Conservation (phyloP, 2,329 filamentous ascomycete species). For the Mollisiaceae sp. region DNA sequence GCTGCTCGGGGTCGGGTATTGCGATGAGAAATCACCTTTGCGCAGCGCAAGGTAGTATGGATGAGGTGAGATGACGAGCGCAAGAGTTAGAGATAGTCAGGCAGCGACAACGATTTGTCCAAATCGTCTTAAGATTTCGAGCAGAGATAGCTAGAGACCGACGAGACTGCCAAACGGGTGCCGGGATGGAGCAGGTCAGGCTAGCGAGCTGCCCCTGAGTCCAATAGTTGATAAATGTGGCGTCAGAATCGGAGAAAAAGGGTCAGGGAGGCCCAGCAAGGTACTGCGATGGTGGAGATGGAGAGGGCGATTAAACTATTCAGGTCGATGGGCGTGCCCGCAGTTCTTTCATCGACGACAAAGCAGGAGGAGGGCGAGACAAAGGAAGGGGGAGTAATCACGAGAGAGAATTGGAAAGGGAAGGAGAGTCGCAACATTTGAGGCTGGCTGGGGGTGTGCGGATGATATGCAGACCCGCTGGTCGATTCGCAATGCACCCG, state of each 20-base stretch:
- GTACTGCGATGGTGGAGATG: neutral
- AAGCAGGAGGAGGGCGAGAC: neutral
- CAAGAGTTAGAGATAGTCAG: neutral
- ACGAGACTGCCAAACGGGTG: neutral
- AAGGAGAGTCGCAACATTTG: neutral
- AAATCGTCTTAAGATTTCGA: neutral
- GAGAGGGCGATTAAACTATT: neutral
- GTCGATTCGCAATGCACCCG: neutral
- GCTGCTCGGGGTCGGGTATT: neutral
- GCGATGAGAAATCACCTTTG: neutral
- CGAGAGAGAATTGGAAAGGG: too few relatives aligned
- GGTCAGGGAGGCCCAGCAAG: neutral
- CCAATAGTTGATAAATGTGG: slow-evolving; percentile 8
- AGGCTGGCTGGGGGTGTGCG: neutral
- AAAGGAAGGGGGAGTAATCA: neutral
- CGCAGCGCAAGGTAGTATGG: slow-evolving; percentile 7
- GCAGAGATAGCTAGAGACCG: neutral
- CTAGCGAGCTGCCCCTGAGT: slow-evolving; percentile 5
- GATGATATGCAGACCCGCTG: slow-evolving; percentile 8
- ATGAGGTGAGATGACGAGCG: neutral
- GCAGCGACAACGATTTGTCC: neutral
- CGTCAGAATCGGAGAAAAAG: slow-evolving; percentile 6
- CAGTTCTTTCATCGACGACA: neutral
- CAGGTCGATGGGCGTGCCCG: neutral
- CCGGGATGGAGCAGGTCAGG: neutral